Base-by-base conservation (phyloP, 352 stramenopile genomes). In the Phytophthora ohioensis region DNA sequence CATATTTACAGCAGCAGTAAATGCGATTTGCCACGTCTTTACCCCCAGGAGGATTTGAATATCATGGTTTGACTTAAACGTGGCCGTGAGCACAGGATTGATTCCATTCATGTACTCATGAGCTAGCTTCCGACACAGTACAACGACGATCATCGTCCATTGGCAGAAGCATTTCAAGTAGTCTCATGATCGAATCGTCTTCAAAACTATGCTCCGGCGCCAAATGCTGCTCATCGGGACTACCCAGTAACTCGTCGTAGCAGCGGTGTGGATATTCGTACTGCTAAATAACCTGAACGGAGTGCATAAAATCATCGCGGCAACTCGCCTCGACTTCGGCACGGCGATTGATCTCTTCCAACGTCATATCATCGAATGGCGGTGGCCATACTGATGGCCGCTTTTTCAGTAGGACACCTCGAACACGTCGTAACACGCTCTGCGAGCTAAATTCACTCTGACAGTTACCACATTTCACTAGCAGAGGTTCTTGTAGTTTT, bases 51-150 rank as follows among this genome's bases (percentile, higher is more conserved):
- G 21, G 21, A 27, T 27, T 27, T 27, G 21, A 27, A 27, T 27
- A 27, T 27, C 35, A 10, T 59, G 52, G 21, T 59, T 59, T 11
- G 21, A 48, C 15, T 43, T 43, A 32, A 57, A 43, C 32, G 31
- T 32, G 2, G 5, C 32, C 49, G 43, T 57, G 1, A 57, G 8
- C 3, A 57, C 32, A 4, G 36, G 5, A 21, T 59, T 59, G n/a
- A 59, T 49, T 6, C 10, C 52, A 17, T 59, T 59, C 30, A 59
- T 59, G 21, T 59, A 59, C 21, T 49, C 52, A 34, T 51, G 38
- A 27, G 36, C 36, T 27, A 27, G 21, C 21, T 27, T 27, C 21
- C 21, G 21, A 27, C 1, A 27, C 3, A 5, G 45, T 32, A 13
- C 7, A 11, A 5, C 45, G 17, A 13, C 6, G 2, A 51, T 51